Evolutionary conservation across 1,139 yeast genomes (phyloP), one percentile per base, ranked within the genome.

Genomic region (Schwanniomyces etchellsii): DNA sequence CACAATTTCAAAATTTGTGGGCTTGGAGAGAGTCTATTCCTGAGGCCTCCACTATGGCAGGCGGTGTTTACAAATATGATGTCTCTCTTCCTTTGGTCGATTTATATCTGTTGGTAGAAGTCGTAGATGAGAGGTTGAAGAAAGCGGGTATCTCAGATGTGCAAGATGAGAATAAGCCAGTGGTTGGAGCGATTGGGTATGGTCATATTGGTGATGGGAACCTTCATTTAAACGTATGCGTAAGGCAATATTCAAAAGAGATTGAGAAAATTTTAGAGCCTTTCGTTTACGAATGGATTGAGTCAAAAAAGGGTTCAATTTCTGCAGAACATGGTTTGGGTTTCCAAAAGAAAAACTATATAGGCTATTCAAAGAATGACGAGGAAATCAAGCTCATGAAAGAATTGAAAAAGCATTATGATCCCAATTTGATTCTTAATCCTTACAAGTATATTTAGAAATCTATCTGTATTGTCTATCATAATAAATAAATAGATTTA

Each of bases 261-360:
- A 81, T 89, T 34, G 97, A 89, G 60, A 61, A 70, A 33, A 74
- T 71, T 2, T 69, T 91, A 39, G 97, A 91, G 58, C 97, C 97
- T 25, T 89, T 81, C 60, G 91, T 91, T 17, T 91, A 86, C 49
- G 94, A 91, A 61, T 88, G 91, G 83, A 83, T 91, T 38, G 69
- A 74, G 33, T 47, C 59, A 20, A 72, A 79, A 38, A 61, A 77
- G 26, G 98, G 98, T 18, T 86, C 96, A 1, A 81, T 91, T 31
- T 82, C 95, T 37, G 98, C 97, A 26, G 98, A 91, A 57, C 98
- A 91, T 55, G 98, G 98, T 4, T 69, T 91, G 38, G 98, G 98
- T 1, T 84, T 91, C 73, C 96, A 89, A 51, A 91, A 91, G 80
- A 84, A 82, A 46, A 81, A 83, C 50, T 91, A 83, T 55, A 72